Base-by-base conservation (phyloP, 768 basidiomycete genomes). In the Asterophora parasitica region DNA sequence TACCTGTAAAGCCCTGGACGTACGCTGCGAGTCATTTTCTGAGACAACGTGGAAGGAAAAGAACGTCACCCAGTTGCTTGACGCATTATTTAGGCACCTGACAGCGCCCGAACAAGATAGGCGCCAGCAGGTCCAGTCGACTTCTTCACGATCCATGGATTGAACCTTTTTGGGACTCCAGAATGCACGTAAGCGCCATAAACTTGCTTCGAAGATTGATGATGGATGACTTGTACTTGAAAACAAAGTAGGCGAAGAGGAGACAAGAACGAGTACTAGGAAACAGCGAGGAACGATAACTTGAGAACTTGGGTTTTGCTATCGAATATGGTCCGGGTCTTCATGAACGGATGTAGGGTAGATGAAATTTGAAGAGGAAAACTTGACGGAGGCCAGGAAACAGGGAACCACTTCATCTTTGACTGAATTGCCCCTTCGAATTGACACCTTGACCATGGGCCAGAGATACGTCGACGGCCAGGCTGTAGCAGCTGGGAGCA, bases 261-360 rank as follows among this genome's bases (percentile, higher is more conserved):
- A 68, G 50, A 44, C 69, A 67, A 72, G 65, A 65, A 66, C 63
- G 67, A 73, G 63, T 75, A 79, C 75, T 75, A 68, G 73, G 74
- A 77, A 67, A 59, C 68, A 66, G 70, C 69, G 63, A 67, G 76
- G 28, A 46, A 73, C 69, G 72, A 70, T 68, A 75, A 83, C 79
- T 82, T 82, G 80, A 75, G 58, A 80, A 79, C 78, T 82, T 81
- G 78, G 69, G 67, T 76, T 58, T 63, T 59, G 74, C 71, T 78
- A 81, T 73, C 72, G 75, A 76, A 65, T 56, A 65, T 55, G 68
- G 61, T 68, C 76, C 75, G 61, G 49, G 49, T 74, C 71, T 74
- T 71, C 72, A 70, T 49, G 65, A 68, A 58, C 66, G 61, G 69
- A 65, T 72, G 69, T 68, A 71, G 72, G 65, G 75, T 65, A 57